These are phyloP conservation scores for Cydonia oblonga DNA, from an alignment of 331 rosid species.

Conservation along the genomic window DNA sequence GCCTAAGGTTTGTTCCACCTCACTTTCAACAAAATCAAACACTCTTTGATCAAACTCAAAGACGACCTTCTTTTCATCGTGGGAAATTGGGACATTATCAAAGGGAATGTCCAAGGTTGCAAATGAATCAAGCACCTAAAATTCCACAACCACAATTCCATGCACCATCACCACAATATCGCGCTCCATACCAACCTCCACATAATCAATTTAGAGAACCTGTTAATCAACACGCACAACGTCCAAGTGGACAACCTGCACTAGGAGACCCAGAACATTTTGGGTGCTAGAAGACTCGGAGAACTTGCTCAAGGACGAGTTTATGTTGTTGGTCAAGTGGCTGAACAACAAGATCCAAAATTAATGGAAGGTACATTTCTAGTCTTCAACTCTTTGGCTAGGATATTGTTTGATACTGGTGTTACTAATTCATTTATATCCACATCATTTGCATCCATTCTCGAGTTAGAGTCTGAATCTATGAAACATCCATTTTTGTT, in stretches of 20 bases:
- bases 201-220: not conserved
- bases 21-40: not conserved
- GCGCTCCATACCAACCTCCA: not conserved
- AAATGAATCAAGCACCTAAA: not conserved
- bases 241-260: not conserved
- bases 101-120: not conserved
- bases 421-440: not conserved
- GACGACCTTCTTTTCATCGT: not conserved
- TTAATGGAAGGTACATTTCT: not conserved
- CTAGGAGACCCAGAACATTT: no score
- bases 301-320: not conserved
- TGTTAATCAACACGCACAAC: not conserved
- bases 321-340: not conserved
- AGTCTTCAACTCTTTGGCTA: not conserved
- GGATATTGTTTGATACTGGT: not conserved
- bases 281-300: not conserved
- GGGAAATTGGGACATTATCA: not conserved
- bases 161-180: not conserved
- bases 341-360: not conserved
- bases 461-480: not conserved
- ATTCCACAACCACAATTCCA: not conserved
- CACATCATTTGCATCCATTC: not conserved
- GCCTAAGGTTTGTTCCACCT: not conserved
- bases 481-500: not conserved
- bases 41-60: not conserved